phyloP scores from a whole-genome alignment of 2,329 filamentous ascomycete species.

The Fusarium papillatum region DNA sequence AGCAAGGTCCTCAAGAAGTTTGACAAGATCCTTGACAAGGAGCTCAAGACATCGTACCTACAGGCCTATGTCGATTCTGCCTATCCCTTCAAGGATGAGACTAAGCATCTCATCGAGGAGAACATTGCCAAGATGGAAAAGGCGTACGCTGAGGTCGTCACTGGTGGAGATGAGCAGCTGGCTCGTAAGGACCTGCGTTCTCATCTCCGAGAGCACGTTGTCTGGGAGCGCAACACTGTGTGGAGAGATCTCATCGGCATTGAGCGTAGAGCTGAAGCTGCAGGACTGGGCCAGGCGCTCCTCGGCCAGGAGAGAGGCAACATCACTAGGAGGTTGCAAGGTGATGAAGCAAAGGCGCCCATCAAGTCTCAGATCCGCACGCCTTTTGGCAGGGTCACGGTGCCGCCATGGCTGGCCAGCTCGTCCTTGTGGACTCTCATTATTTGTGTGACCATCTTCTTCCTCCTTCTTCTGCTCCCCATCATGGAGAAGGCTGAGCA shows the following conservation, averaged over 20 bases:
- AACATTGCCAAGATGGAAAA: conserved; percentile 82
- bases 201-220: conserved; percentile 94
- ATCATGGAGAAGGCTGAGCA: conserved; percentile 92
- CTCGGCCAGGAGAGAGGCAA: conserved; percentile 81
- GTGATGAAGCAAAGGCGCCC: conserved; percentile 79
- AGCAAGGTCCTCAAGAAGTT: conserved; percentile 98
- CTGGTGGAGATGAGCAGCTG: conserved; percentile 80
- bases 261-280: conserved; percentile 94
- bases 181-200: conserved; percentile 90
- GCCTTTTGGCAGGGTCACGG: conserved; percentile 81
- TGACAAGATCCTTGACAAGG: conserved; percentile 93
- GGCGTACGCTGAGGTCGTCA: conserved; percentile 86
- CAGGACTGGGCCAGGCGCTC: conserved; percentile 88
- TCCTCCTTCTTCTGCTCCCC: conserved; percentile 79
- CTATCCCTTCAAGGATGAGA: conserved; percentile 84
- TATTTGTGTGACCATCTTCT: conserved; percentile 79
- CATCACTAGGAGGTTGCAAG: conserved; percentile 80
- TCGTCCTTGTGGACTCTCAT: conserved; percentile 85
- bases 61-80: conserved; percentile 80
- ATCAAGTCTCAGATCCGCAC: conserved; percentile 79
- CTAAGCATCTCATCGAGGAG: conserved; percentile 77
- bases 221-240: conserved; percentile 99
- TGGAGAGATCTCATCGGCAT: conserved; percentile 99
- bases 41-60: conserved; percentile 84
- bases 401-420: conserved; percentile 88